A percentile compares a stretch with the other conserved stretches of the same genome.
Evolutionary conservation across 305 asterid genomes (phyloP).

Genomic region (Withania somnifera): DNA sequence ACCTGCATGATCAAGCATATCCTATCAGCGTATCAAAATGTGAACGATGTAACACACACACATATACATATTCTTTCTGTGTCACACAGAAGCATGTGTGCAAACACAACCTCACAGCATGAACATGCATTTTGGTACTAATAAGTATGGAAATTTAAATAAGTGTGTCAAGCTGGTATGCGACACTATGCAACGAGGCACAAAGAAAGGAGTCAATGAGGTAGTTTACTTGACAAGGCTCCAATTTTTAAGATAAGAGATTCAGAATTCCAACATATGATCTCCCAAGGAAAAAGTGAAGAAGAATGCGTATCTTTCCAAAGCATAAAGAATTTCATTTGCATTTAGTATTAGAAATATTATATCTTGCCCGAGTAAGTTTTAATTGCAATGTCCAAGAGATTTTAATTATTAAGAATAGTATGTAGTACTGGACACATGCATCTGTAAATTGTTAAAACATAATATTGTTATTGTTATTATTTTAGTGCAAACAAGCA

Average conservation of each 20-base stretch:
- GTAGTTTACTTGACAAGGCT: neutral
- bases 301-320: neutral
- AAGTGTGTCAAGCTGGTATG: neutral
- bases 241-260: neutral
- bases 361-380: too few relatives aligned
- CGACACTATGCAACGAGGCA: neutral
- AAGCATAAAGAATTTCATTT: too few relatives aligned
- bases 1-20: constrained; percentile 29
- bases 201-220: neutral
- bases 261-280: neutral
- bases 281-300: neutral
- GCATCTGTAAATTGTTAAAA: too few relatives aligned
- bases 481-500: too few relatives aligned
- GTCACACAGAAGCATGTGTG: neutral
- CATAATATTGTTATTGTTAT: too few relatives aligned
- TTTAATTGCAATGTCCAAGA: too few relatives aligned
- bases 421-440: too few relatives aligned
- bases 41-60: neutral
- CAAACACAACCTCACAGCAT: neutral
- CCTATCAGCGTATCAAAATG: neutral
- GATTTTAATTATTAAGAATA: too few relatives aligned
- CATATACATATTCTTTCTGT: neutral
- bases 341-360: too few relatives aligned
- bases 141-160: neutral
- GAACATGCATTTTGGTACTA: neutral